Evolutionary conservation across 345 rosid genomes (phyloP).

Genomic region (Conringia planisiliqua): DNA sequence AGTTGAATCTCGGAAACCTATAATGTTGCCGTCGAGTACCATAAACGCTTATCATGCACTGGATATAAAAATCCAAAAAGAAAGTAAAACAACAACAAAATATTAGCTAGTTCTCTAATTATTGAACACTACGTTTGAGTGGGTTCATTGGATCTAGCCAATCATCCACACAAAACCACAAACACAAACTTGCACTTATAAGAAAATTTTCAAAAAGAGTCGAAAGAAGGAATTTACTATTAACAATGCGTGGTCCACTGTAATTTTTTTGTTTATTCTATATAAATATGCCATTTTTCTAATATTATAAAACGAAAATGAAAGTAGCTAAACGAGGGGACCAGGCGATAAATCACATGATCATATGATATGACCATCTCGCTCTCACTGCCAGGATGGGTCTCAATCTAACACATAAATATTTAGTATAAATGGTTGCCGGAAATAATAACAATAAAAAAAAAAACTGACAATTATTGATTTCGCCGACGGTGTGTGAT

Average conservation of each 20-base stretch:
- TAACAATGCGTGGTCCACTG: not conserved
- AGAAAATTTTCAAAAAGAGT: not conserved
- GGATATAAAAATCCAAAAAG: not conserved
- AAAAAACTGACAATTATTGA: constrained; percentile 15
- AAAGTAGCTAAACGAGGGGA: constrained; percentile 20
- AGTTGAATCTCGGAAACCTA: not conserved
- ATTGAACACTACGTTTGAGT: not conserved
- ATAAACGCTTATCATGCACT: not conserved
- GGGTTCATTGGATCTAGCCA: constrained; percentile 10
- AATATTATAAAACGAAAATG: not conserved
- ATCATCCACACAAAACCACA: not conserved
- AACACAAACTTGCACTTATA: not conserved
- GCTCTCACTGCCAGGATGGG: constrained; percentile 7
- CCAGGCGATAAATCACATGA: constrained; percentile 29
- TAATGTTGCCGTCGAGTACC: not conserved
- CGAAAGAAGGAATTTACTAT: constrained; percentile 1
- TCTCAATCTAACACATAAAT: constrained; percentile 14
- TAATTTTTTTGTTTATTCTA: not conserved
- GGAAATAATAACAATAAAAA: not conserved
- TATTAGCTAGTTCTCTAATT: not conserved
- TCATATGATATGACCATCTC: constrained; percentile 24
- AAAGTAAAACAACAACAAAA: not conserved
- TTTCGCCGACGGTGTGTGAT: not conserved
- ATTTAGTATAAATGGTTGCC: not conserved
- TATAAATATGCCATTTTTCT: not conserved